phyloP scores from a whole-genome alignment of 2,329 filamentous ascomycete species.

The Aciculosporium take region DNA sequence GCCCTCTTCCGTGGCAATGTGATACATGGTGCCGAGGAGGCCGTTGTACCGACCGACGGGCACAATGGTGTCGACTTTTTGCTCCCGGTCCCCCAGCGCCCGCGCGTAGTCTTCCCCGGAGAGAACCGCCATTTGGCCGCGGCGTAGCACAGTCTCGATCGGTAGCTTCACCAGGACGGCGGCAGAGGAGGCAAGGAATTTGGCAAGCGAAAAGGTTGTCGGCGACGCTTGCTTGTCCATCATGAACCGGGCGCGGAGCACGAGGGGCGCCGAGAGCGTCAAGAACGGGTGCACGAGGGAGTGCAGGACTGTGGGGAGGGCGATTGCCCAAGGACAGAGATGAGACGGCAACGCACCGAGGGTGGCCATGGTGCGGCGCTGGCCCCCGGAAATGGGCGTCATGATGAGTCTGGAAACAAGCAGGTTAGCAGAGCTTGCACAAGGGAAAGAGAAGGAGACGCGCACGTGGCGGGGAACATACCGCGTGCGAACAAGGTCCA shows the following conservation, averaged over 20 bases:
- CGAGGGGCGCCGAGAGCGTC: conserved; percentile 66
- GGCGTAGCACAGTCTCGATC: conserved; percentile 77
- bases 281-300: conserved; percentile 73
- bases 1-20: conserved; percentile 74
- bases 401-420: conserved; percentile 54
- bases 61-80: conserved; percentile 56
- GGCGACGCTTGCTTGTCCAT: conserved; percentile 75
- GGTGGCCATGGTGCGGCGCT: conserved; percentile 64
- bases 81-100: conserved; percentile 30
- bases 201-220: conserved; percentile 64
- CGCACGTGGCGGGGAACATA: conserved; percentile 9
- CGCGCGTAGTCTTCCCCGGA: conserved; percentile 36
- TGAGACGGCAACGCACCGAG: conserved; percentile 69
- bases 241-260: conserved; percentile 71
- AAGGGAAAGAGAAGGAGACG: not conserved
- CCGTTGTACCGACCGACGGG: conserved; percentile 69
- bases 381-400: conserved; percentile 59
- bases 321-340: conserved; percentile 52
- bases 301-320: conserved; percentile 77
- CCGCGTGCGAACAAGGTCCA: conserved; percentile 78
- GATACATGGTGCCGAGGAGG: conserved; percentile 83
- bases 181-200: conserved; percentile 64
- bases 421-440: not conserved
- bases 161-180: conserved; percentile 82
- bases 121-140: conserved; percentile 69